Evolutionary conservation across 2,329 filamentous ascomycete genomes (phyloP).

Genomic region (Trichoderma sp.): DNA sequence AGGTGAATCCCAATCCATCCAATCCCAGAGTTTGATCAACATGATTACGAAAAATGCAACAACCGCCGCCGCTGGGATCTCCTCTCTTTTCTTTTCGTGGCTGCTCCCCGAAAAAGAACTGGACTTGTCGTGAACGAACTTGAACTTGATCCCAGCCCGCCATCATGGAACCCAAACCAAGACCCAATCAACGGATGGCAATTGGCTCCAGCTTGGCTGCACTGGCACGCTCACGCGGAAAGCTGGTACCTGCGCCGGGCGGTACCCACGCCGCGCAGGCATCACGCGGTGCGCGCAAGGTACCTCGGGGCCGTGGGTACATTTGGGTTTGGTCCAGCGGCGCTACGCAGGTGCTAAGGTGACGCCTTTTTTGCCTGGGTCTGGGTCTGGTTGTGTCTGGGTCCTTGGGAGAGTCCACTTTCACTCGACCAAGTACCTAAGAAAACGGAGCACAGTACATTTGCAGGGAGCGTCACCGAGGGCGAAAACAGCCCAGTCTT

Average conservation of each 20-base stretch:
- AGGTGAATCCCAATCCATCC: neutral
- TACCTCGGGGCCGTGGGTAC: neutral
- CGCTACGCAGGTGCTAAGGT: neutral
- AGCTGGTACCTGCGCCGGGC: conserved; percentile 1
- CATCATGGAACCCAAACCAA: neutral
- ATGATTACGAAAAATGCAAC: neutral
- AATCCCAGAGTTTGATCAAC: neutral
- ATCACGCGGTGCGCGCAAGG: neutral
- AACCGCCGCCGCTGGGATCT: neutral
- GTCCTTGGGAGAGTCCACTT: neutral
- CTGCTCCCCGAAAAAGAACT: neutral
- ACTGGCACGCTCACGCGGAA: neutral
- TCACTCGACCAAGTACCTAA: neutral
- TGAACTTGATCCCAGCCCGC: neutral
- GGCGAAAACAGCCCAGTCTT: neutral
- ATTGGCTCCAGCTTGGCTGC: neutral
- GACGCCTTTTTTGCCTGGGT: neutral
- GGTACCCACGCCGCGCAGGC: neutral
- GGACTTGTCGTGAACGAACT: neutral
- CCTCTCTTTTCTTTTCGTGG: neutral
- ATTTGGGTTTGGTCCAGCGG: neutral
- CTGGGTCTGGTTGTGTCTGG: neutral
- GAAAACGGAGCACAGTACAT: neutral
- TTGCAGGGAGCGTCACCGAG: neutral
- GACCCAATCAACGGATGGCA: neutral